Evolutionary conservation across 2,329 filamentous ascomycete species (phyloP), one percentile per base, ranked within the genome.

Genomic region (Didymella keratinophila): DNA sequence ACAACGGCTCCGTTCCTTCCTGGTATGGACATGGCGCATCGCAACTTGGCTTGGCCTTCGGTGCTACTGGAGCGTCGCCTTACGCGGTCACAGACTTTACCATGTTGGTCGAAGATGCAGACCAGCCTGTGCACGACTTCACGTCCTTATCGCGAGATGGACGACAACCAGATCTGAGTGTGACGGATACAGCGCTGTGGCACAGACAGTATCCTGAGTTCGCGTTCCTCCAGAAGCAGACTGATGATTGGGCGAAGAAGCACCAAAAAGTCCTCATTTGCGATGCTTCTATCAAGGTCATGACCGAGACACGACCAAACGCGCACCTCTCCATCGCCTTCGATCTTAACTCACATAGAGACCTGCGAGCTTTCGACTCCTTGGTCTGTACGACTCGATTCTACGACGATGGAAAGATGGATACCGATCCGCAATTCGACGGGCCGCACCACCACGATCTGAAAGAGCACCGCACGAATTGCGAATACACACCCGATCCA

Each of bases 211-310:
- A 73, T 46, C 71, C 67, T 8, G 72, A 75, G 30, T 69, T 75
- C 5, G 62, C 62, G 3, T 73, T 75, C 45, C 63, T 72, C 11
- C 55, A 50, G 49, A 46, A 58, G 12, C 52, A 64, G 2, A 63
- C 61, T 3, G 68, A 71, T 6, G 58, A 65, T 1, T 70, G 67
- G 66, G 53, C 52, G 5, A 67, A 58, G 28, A 66, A 66, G 28
- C 50, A 65, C 25, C 66, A 75, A 44, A 76, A 76, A 23, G 68
- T 80, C 4, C 49, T 82, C 2, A 67, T 78, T 9, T 79, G 78
- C 23, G 75, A 80, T 55, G 77, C 77, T 0, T 78, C 76, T 0
- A 71, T 81, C 48, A 77, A 78, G 14, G 67, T 80, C 28, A 76
- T 79, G 58, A 75, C 71, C 0, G 71, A 75, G n/a, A 65, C 66